Base-by-base conservation (phyloP, 495 filamentous ascomycete species). In the Pseudomonodictys pantanalensis region DNA sequence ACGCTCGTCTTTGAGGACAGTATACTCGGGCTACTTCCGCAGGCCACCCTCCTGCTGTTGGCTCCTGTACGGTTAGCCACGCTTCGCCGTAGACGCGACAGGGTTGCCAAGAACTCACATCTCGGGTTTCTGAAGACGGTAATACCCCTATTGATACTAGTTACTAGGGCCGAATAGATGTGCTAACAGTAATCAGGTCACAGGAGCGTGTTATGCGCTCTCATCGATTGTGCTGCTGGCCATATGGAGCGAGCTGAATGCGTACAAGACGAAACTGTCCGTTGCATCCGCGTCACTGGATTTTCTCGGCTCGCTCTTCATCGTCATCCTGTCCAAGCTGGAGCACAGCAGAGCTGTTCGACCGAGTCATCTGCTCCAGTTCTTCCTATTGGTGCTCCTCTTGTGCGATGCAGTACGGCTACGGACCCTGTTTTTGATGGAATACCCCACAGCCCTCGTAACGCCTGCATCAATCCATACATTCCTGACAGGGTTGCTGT, bases 1-100 rank as follows among this genome's bases (percentile, higher is more conserved):
- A 68, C 65, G 15, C 28, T 68, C 18, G 20, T 52, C 24, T 68
- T 68, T 44, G 61, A 65, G 43, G 65, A 65, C 24, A 65, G 50
- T 62, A 51, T 65, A 10, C 35, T 68, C 11, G 51, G 50, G 18
- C 38, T 68, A 12, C 35, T 60, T 7, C 65, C 61, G 0, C 60
- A 65, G 24, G 44, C 44, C 17, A 39, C 50, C 15, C 51, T 65
- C 15, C 52, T 65, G 8, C 29, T 68, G 33, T 45, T 65, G 11
- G 65, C 58, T 3, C 58, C 63, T 6, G 6, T 62, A 12, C 52
- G 64, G 35, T 47, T 62, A 29, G 42, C 41, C 12, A 66, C 64
- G 3, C 59, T 62, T 20, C 25, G 52, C 7, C n/a, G 24, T 26
- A n/a, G 52, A 33, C 48, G 54, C n/a, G 25, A 54, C 18, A 55